A percentile compares a stretch with the other conserved stretches of the same genome.
phyloP scores from a whole-genome alignment of 2,329 filamentous ascomycete species.

The Pseudomassariella vexata region DNA sequence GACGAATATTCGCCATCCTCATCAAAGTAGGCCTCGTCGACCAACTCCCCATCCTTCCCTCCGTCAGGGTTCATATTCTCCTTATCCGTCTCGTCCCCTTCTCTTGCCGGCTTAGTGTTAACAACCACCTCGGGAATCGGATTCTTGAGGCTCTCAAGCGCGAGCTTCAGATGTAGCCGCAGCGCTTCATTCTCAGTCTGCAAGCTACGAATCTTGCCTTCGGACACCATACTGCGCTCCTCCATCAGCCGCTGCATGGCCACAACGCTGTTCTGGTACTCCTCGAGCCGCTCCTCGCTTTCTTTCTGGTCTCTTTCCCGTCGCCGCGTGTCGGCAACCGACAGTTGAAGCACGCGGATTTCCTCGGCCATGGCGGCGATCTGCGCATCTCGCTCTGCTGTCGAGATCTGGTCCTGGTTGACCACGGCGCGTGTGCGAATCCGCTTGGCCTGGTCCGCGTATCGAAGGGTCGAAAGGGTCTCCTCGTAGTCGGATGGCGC shows the following conservation, averaged over 20 bases:
- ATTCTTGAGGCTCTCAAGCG: conserved; percentile 81
- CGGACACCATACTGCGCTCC: conserved; percentile 81
- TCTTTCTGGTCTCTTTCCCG: conserved; percentile 67
- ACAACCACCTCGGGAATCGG: conserved; percentile 65
- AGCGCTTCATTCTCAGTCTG: conserved; percentile 88
- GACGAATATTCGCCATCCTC: conserved; percentile 40
- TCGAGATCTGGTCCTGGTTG: conserved; percentile 91
- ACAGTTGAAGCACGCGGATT: conserved; percentile 80
- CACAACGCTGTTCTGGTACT: conserved; percentile 86
- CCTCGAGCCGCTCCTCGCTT: conserved; percentile 80
- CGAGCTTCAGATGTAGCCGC: conserved; percentile 80
- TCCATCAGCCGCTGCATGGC: conserved; percentile 96
- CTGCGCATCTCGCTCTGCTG: conserved; percentile 89
- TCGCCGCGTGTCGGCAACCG: conserved; percentile 56
- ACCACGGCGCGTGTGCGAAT: conserved; percentile 92
- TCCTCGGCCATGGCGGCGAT: conserved; percentile 94
- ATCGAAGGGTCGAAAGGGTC: conserved; percentile 89
- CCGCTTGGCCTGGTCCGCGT: conserved; percentile 94
- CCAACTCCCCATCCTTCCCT: conserved; percentile 19
- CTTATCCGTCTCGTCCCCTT: conserved; percentile 22
- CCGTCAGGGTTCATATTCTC: conserved; percentile 21
- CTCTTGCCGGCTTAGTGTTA: conserved; percentile 16
- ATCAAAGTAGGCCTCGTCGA: conserved; percentile 57
- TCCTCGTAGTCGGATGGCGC: conserved; percentile 95
- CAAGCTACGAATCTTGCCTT: conserved; percentile 88